phyloP scores from a whole-genome alignment of 2,329 filamentous ascomycete genomes.

The Cordyceps tenuipes region DNA sequence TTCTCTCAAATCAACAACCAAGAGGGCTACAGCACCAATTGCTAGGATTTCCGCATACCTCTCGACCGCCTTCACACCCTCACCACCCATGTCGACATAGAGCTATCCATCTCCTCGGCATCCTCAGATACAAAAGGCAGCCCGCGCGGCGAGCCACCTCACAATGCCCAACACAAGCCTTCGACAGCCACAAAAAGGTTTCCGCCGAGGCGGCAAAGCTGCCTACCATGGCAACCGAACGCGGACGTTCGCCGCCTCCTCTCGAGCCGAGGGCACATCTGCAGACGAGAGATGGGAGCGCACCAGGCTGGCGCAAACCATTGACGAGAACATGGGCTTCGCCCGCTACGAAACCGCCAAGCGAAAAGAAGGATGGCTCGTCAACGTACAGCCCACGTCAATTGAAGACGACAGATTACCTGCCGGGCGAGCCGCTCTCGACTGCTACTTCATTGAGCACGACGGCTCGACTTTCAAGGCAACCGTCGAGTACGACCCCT shows the following conservation, averaged over 20 bases:
- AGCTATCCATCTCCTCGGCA: slow-evolving; percentile 1
- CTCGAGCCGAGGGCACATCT: slow-evolving; percentile 76
- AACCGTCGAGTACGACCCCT: slow-evolving; percentile 91
- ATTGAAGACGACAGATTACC: slow-evolving; percentile 78
- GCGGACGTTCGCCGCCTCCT: slow-evolving; percentile 73
- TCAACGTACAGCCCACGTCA: slow-evolving; percentile 86
- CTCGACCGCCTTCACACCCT: background rate
- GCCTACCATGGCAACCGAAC: slow-evolving; percentile 59
- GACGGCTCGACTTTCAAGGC: slow-evolving; percentile 90
- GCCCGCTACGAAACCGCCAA: slow-evolving; percentile 82
- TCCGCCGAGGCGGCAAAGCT: slow-evolving; percentile 59
- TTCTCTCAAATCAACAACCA: background rate
- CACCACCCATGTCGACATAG: slow-evolving; percentile 8
- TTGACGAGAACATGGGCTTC: slow-evolving; percentile 95
- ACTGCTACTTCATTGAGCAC: slow-evolving; percentile 95
- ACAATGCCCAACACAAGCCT: slow-evolving; percentile 54
- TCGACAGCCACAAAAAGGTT: slow-evolving; percentile 55
- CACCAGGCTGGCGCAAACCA: slow-evolving; percentile 70
- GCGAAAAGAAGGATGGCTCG: slow-evolving; percentile 78
- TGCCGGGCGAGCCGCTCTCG: slow-evolving; percentile 79
- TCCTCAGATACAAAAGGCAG: background rate
- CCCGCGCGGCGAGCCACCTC: slow-evolving; percentile 12
- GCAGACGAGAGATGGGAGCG: slow-evolving; percentile 90
- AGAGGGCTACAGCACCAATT: background rate
- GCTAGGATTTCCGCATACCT: background rate